Base-by-base conservation (phyloP, 148 eudicot genomes). In the Silene conica region DNA sequence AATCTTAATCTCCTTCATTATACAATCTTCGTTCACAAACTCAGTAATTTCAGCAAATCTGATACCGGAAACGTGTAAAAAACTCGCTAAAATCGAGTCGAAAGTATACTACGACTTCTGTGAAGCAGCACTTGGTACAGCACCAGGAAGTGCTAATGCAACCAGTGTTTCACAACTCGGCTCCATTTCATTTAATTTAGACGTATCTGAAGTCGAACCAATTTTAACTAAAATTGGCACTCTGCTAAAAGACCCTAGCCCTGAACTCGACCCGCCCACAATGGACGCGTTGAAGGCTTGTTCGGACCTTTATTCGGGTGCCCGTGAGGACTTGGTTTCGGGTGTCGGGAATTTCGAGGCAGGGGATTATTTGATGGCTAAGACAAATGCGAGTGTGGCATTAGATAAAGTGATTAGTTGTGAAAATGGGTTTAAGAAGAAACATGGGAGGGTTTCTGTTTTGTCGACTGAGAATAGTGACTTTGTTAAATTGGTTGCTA, bases 391-490 rank as follows among this genome's bases (percentile, higher is more conserved):
- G 31, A 74, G 31, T 55, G 45, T 15, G 13, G 71, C 64, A 18
- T 28, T 67, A 9, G 22, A 8, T 67, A 65, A 15, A 6, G 34
- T 72, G 11, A 0, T 31, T 67, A 63, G 41, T 67, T 67, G 78
- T 58, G 57, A 75, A 75, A 8, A 12, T 38, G 64, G 55, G 23
- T 67, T 67, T 54, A 22, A 57, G 57, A 67, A 45, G 20, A 45
- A 20, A 41, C 12, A 67, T 43, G 55, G 28, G 5, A 20, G 0
- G 22, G 72, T 43, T 55, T 54, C 56, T 8, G 72, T 62, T 67
- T 75, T 75, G 54, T 57, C 72, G 20, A 67, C 61, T 31, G 78
- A 75, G 7, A 66, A 74, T 56, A 56, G 55, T 31, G 71, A 74
- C 55, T 74, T 74, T 60, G 25, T 66, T 66, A 63, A 74, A 66